Base-by-base conservation (phyloP, 345 rosid genomes). In the Acer saccharum region DNA sequence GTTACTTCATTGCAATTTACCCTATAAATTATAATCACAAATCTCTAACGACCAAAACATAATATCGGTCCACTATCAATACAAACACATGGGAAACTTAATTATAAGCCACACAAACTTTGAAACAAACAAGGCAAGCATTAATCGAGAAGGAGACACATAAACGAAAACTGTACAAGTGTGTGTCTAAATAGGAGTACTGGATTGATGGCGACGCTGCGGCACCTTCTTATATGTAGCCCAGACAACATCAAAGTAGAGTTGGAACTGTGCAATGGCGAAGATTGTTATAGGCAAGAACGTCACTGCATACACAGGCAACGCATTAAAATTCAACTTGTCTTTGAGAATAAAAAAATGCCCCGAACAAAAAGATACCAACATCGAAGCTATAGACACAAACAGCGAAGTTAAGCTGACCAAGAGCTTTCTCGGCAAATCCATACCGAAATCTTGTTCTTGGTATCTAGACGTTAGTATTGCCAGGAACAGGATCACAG, bases 331-430 rank as follows among this genome's bases (percentile, higher is more conserved):
- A 48, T 72, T 81, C 50, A 87, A 52, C 74, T 88, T 72, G 3
- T 89, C 89, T 43, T 29, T 81, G 0, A 87, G 83, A 65, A 85
- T 80, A 50, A 84, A 87, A 75, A 84, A 89, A 74, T 89, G 93
- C 4, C 93, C 91, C 1, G 91, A 81, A 61, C 91, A 88, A 55
- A 88, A 89, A 3, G 87, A 85, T 8, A 89, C 71, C 61, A 86
- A 39, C 71, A 84, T 80, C 4, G 88, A 62, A 17, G 85, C 87
- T 52, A 88, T 85, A 50, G 89, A 86, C 23, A 81, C 72, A 54
- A 85, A 84, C 27, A 85, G 78, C 11, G 87, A 80, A 10, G 88
- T 82, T 52, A 88, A 62, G 1, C 88, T 89, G 0, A 82, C 17
- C 73, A 85, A 74, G 14, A 88, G 86, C 76, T 82, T 84, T 57